phyloP scores from a whole-genome alignment of 2,329 filamentous ascomycete genomes.

The Colletotrichum navitas region DNA sequence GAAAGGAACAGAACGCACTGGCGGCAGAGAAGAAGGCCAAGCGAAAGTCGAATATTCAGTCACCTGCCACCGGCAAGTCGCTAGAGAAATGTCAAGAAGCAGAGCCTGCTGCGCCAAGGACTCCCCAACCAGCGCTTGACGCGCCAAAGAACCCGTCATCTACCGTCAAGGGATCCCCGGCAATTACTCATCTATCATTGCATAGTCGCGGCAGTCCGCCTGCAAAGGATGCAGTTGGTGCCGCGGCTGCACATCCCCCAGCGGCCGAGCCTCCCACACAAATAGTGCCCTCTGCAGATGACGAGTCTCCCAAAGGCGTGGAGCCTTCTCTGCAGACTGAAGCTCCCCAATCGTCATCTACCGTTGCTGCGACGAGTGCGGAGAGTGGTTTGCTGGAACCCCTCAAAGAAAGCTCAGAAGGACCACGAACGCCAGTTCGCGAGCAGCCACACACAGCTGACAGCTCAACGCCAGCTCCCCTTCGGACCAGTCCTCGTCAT shows the following conservation, averaged over 20 bases:
- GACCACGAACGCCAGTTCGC: not conserved
- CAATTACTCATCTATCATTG: not conserved
- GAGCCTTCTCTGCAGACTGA: not conserved
- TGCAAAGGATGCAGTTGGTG: not conserved
- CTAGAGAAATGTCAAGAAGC: slow-evolving; percentile 4
- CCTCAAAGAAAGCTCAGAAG: slow-evolving; percentile 1
- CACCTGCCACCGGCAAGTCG: slow-evolving; percentile 31
- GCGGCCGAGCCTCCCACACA: not conserved
- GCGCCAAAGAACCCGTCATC: slow-evolving; percentile 40
- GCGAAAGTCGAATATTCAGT: slow-evolving; percentile 48
- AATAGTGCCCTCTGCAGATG: not conserved
- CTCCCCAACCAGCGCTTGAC: slow-evolving; percentile 32
- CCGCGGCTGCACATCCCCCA: not conserved
- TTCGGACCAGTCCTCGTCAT: slow-evolving; percentile 6
- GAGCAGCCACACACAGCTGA: not conserved
- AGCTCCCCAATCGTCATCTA: not conserved
- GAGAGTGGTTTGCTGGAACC: not conserved
- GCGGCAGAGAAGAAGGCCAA: slow-evolving; percentile 55
- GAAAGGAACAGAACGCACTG: slow-evolving; percentile 66
- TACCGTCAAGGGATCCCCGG: slow-evolving; percentile 32
- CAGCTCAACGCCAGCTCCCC: not conserved
- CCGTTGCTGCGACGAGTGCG: not conserved
- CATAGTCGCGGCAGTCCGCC: slow-evolving; percentile 6
- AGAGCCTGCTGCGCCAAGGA: slow-evolving; percentile 21
- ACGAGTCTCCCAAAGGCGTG: not conserved